Evolutionary conservation across 108 stramenopile genomes (phyloP).

Genomic region (Thalassiosira profunda): DNA sequence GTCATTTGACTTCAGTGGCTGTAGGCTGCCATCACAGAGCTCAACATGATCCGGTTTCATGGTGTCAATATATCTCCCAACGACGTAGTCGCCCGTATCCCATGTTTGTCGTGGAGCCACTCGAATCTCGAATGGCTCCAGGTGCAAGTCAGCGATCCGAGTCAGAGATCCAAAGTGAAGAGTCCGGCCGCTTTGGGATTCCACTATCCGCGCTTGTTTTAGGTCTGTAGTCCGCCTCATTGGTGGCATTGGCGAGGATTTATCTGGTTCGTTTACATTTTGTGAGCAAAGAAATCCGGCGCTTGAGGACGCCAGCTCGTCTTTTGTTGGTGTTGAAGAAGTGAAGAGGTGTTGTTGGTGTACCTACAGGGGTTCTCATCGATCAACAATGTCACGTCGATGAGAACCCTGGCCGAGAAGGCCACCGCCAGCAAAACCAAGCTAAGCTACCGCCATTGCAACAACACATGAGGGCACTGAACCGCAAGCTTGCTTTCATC

Average conservation of each 20-base stretch:
- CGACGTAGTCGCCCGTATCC: conserved; percentile 11
- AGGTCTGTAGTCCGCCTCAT: not conserved
- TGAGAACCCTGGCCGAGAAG: no score
- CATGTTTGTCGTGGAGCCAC: not conserved
- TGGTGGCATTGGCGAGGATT: not conserved
- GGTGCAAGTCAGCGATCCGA: not conserved
- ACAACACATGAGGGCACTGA: not conserved
- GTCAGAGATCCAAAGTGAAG: conserved; percentile 16
- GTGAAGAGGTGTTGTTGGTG: not conserved
- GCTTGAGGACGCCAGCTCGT: not conserved
- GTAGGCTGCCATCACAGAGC: not conserved
- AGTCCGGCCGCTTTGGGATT: not conserved
- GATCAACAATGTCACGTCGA: no score
- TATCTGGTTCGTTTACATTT: not conserved
- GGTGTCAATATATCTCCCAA: not conserved
- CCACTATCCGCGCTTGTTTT: not conserved
- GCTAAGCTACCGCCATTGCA: no score
- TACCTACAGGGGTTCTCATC: no score
- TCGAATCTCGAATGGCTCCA: not conserved
- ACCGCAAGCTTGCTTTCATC: not conserved
- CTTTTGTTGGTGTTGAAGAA: not conserved
- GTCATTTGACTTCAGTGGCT: not conserved
- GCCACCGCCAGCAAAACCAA: no score
- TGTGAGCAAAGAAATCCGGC: not conserved
- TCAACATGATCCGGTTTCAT: not conserved